Conservation (phyloP, 306 rosid species). For the Trifolium repens region DNA sequence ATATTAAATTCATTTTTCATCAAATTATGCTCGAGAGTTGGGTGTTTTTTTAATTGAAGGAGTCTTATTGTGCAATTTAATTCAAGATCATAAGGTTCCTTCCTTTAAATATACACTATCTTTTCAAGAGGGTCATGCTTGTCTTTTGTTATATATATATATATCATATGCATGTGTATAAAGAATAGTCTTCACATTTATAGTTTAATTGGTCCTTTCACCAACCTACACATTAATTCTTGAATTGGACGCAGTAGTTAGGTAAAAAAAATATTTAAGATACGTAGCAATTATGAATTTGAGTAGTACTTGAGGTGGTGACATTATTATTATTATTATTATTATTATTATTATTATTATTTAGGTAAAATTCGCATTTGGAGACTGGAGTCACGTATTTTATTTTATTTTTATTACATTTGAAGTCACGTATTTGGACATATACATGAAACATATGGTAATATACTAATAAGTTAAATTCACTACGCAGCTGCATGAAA, state of each 20-base stretch:
- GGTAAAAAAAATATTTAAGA: slow-evolving; percentile 8
- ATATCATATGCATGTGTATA: neutral
- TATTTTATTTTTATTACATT: neutral
- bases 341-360: too few relatives aligned
- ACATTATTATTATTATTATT: neutral
- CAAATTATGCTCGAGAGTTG: slow-evolving; percentile 11
- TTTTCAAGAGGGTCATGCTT: slow-evolving; percentile 1
- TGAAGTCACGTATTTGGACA: neutral
- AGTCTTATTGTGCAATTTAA: slow-evolving; percentile 35
- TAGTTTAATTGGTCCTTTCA: slow-evolving; percentile 28
- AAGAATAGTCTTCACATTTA: slow-evolving; percentile 13
- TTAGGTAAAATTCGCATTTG: neutral
- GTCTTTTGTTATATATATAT: neutral
- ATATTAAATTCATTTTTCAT: slow-evolving; percentile 9
- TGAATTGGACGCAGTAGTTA: neutral
- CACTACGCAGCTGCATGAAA: slow-evolving; percentile 26
- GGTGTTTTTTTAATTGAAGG: slow-evolving; percentile 27
- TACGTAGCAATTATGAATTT: neutral
- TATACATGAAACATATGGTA: neutral
- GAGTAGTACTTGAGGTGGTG: neutral
- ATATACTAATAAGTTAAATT: neutral
- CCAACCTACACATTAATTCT: slow-evolving; percentile 14
- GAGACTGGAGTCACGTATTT: neutral
- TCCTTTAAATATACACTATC: slow-evolving; percentile 51
- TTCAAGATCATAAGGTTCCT: slow-evolving; percentile 44